phyloP scores from a whole-genome alignment of 192 early-diverging fungal species.

The Spizellomyces punctatus region DNA sequence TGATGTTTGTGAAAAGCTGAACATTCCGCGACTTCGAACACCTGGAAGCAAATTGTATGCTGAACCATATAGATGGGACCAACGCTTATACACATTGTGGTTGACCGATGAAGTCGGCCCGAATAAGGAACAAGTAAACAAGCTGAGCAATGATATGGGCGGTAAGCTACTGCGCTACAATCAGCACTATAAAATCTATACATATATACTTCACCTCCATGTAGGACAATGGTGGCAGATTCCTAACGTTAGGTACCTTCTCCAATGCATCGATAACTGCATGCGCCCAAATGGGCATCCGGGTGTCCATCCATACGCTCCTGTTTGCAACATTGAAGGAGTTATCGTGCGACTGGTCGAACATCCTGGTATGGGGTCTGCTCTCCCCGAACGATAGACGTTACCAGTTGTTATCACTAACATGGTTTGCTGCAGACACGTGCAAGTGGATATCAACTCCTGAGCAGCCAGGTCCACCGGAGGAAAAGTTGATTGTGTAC shows the following conservation, averaged over 20 bases:
- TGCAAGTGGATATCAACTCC: background rate
- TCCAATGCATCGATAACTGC: conserved; percentile 67
- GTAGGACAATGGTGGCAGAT: conserved; percentile 47
- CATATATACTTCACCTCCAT: background rate
- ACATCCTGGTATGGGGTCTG: conserved; percentile 14
- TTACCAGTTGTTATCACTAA: background rate
- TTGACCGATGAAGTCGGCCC: conserved; percentile 13
- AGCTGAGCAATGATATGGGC: conserved; percentile 74
- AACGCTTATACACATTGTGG: conserved; percentile 66
- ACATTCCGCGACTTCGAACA: conserved; percentile 63
- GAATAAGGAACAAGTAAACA: conserved; percentile 47
- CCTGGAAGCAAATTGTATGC: conserved; percentile 68
- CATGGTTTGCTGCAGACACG: background rate
- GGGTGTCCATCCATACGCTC: conserved; percentile 28
- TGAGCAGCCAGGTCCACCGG: background rate
- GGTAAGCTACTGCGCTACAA: conserved; percentile 48
- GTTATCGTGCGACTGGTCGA: conserved; percentile 39
- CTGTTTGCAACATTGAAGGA: conserved; percentile 25
- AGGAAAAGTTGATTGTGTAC: conserved; percentile 42
- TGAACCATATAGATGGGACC: conserved; percentile 88
- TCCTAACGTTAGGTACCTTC: conserved; percentile 50
- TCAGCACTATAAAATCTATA: background rate
- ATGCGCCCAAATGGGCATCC: conserved; percentile 35
- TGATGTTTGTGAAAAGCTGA: conserved; percentile 47
- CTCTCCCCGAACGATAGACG: background rate